Conservation (phyloP, 176 grass and related monocot genomes). For the Aegilops tauschii region DNA sequence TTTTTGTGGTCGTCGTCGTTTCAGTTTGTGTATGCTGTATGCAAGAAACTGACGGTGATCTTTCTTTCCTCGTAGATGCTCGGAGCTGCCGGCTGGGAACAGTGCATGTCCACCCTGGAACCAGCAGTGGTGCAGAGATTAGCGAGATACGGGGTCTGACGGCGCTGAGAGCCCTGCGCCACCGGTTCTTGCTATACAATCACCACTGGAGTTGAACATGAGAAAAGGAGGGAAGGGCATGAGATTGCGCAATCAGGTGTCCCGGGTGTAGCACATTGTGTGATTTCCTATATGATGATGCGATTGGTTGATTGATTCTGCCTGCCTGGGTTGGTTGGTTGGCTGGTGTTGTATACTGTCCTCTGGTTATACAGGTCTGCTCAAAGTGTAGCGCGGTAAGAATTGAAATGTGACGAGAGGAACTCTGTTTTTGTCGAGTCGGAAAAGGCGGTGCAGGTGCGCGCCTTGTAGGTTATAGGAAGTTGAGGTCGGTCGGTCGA, state of each 20-base stretch:
- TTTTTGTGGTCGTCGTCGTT: background rate
- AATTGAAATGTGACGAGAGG: background rate
- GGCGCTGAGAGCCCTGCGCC: background rate
- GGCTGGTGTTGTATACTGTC: background rate
- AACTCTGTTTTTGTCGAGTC: background rate
- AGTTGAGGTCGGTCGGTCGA: background rate
- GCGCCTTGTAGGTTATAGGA: background rate
- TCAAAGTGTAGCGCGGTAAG: background rate
- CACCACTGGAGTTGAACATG: background rate
- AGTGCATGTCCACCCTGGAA: conserved; percentile 76
- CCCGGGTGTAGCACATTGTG: background rate
- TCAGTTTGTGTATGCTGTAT: background rate
- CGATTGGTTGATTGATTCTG: background rate
- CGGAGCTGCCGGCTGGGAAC: conserved; percentile 68
- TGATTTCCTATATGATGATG: conserved; percentile 3
- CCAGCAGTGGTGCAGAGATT: conserved; percentile 70
- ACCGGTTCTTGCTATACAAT: background rate
- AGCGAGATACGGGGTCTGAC: conserved; percentile 59
- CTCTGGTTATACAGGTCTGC: background rate
- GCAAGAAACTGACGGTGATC: background rate
- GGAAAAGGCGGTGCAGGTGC: background rate
- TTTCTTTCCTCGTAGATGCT: conserved; percentile 57
- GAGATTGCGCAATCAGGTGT: background rate
- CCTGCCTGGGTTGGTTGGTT: background rate
- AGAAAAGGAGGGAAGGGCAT: background rate